Conservation (phyloP, 2,329 filamentous ascomycete genomes). For the Neophaeococcomyces mojaviensis region DNA sequence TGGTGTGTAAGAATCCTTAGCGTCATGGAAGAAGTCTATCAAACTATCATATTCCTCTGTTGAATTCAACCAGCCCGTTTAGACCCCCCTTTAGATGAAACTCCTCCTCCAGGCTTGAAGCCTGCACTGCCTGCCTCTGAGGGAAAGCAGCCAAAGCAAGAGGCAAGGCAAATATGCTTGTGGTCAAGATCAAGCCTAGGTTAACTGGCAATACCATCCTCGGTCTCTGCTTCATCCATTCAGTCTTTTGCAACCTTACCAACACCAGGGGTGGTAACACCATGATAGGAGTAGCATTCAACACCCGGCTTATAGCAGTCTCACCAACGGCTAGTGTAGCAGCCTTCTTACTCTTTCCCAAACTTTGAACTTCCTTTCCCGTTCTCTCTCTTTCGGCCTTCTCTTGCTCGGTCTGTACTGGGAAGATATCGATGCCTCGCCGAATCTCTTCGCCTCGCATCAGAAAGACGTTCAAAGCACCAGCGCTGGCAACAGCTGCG, state of each 20-base stretch:
- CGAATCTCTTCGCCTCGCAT: slow-evolving; percentile 97
- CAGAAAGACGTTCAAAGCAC: slow-evolving; percentile 88
- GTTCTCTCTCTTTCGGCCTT: slow-evolving; percentile 57
- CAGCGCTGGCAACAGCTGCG: slow-evolving; percentile 85
- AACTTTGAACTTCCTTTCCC: slow-evolving; percentile 58
- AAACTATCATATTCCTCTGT: slow-evolving; percentile 68
- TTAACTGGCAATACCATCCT: slow-evolving; percentile 75
- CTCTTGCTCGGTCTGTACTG: slow-evolving; percentile 64
- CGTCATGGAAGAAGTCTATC: too few relatives aligned
- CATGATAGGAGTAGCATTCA: slow-evolving; percentile 97
- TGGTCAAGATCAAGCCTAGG: slow-evolving; percentile 74
- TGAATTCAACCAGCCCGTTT: slow-evolving; percentile 82
- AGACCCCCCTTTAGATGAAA: slow-evolving; percentile 76
- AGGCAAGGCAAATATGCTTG: slow-evolving; percentile 80
- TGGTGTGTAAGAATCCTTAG: too few relatives aligned
- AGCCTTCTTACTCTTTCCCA: slow-evolving; percentile 83
- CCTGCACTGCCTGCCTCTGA: slow-evolving; percentile 75
- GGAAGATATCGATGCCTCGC: slow-evolving; percentile 85
- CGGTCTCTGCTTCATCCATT: slow-evolving; percentile 73
- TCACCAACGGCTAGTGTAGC: slow-evolving; percentile 85
- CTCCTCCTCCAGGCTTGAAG: slow-evolving; percentile 70
- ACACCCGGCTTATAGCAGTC: slow-evolving; percentile 81
- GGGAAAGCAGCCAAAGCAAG: slow-evolving; percentile 88
- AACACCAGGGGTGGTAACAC: slow-evolving; percentile 82
- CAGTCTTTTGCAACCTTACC: slow-evolving; percentile 72